These are phyloP conservation scores for Liriodendron chinense DNA, from an alignment of 164 flowering plant genomes.

Conservation along the genomic window DNA sequence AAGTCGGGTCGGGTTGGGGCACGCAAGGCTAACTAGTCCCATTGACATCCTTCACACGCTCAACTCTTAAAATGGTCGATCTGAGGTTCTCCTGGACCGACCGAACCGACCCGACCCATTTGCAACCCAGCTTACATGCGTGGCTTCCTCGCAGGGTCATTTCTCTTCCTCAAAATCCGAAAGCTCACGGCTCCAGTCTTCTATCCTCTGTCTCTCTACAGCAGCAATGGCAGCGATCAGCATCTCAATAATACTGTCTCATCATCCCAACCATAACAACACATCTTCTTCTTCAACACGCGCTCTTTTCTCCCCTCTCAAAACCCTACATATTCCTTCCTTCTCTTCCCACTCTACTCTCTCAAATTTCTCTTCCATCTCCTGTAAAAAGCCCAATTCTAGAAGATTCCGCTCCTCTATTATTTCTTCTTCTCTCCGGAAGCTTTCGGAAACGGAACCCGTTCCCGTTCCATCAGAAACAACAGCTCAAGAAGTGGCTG, in stretches of 20 bases:
- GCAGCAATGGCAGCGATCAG: slow-evolving; percentile 4
- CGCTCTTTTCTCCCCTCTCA: background rate
- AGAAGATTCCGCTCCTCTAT: slow-evolving; percentile 25
- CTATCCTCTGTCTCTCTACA: background rate
- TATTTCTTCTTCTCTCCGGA: slow-evolving; percentile 41
- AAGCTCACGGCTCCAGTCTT: too few species aligned
- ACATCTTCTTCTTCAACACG: background rate
- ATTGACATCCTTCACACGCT: too few species aligned
- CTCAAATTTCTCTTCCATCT: slow-evolving; percentile 21
- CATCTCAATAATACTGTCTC: background rate
- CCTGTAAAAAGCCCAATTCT: slow-evolving; percentile 11
- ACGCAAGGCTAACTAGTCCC: too few species aligned
- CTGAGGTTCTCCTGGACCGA: too few species aligned
- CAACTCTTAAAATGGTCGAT: too few species aligned
- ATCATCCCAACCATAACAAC: background rate
- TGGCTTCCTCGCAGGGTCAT: too few species aligned
- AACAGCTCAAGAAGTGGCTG: slow-evolving; percentile 20
- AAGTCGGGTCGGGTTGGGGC: too few species aligned
- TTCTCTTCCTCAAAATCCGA: too few species aligned
- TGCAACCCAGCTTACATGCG: too few species aligned
- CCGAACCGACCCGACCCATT: too few species aligned
- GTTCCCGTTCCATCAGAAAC: slow-evolving; percentile 35
- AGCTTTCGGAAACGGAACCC: slow-evolving; percentile 51
- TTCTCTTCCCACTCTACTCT: slow-evolving; percentile 12
- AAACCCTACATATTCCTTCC: slow-evolving; percentile 1